Evolutionary conservation across 768 basidiomycete species (phyloP), one percentile per base, ranked within the genome.

Genomic region (Tulasnella sp.): DNA sequence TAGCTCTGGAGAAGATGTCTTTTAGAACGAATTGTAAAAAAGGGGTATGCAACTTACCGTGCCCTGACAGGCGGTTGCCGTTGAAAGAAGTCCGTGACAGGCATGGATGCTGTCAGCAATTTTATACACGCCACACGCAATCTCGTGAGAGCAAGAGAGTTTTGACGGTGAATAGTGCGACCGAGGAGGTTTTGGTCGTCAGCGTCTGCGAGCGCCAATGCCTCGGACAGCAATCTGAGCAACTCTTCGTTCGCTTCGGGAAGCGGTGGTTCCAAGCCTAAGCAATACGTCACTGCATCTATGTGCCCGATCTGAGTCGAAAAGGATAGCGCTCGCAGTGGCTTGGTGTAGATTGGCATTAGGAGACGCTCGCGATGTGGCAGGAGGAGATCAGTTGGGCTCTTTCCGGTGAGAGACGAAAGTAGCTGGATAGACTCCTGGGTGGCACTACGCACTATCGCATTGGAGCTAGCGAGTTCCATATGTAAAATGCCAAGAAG

Each of bases 261-360:
- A 24, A 98, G 78, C 0, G 91, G 88, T 9, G 96, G 93, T 25
- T 88, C 80, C 31, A 97, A 74, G 59, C 81, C 86, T 62, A 99
- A 81, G 68, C 91, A 90, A 69, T 92, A 99, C 9, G 93, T 87
- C 61, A 98, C 83, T 17, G 92, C 92, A 66, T 98, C 96, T 60
- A 98, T 92, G 80, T 97, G 92, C 29, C 93, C 96, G 59, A 98
- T 96, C 70, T 98, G 96, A 66, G 91, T 90, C 15, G 85, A 78
- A 69, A 97, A 93, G 1, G 92, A 92, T 24, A 99, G 78, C 0
- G 96, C 96, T 53, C 96, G 79, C 19, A 99, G 78, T 11, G 96
- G 96, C 68, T 98, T 97, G n/a, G 87, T 89, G 73, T 87, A 98
- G 64, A 99, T 92, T 1, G 85, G 81, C 17, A 81, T 80, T 41